phyloP scores from a whole-genome alignment of 495 filamentous ascomycete species.

The Podospora pseudopauciseta region DNA sequence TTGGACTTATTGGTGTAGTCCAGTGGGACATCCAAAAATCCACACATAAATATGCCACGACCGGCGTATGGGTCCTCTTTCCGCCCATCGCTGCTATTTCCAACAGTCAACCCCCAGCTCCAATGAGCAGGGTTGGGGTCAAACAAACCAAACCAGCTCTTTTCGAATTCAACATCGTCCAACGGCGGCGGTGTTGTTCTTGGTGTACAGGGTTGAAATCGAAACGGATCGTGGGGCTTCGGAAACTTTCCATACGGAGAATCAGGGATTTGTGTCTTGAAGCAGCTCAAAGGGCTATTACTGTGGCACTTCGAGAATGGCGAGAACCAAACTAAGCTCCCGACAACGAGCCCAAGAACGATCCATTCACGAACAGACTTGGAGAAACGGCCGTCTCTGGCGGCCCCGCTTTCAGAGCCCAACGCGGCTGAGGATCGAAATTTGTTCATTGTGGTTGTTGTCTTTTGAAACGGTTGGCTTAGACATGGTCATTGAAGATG shows the following conservation, averaged over 20 bases:
- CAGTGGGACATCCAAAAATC: constrained; percentile 46
- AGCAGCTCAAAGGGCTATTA: background rate
- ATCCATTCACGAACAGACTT: constrained; percentile 13
- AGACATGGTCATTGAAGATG: background rate
- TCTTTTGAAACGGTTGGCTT: no score
- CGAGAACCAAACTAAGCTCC: constrained; percentile 10
- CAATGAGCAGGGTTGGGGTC: constrained; percentile 42
- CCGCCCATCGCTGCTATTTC: background rate
- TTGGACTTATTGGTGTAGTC: constrained; percentile 46
- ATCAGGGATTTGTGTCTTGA: background rate
- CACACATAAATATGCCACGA: constrained; percentile 45
- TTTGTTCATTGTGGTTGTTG: background rate
- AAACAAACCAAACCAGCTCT: constrained; percentile 39
- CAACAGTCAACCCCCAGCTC: constrained; percentile 37
- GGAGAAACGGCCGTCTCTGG: no score
- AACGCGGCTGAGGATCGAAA: background rate
- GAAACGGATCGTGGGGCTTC: constrained; percentile 37
- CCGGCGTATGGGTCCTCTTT: constrained; percentile 32
- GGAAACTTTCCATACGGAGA: constrained; percentile 41
- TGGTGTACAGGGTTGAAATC: constrained; percentile 42
- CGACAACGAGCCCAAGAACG: constrained; percentile 9
- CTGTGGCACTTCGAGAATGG: constrained; percentile 1
- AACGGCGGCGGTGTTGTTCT: constrained; percentile 36
- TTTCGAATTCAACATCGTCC: constrained; percentile 30
- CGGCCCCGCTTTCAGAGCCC: no score